Base-by-base conservation (phyloP, 805 yeast species). In the Teunomyces gatunensis region DNA sequence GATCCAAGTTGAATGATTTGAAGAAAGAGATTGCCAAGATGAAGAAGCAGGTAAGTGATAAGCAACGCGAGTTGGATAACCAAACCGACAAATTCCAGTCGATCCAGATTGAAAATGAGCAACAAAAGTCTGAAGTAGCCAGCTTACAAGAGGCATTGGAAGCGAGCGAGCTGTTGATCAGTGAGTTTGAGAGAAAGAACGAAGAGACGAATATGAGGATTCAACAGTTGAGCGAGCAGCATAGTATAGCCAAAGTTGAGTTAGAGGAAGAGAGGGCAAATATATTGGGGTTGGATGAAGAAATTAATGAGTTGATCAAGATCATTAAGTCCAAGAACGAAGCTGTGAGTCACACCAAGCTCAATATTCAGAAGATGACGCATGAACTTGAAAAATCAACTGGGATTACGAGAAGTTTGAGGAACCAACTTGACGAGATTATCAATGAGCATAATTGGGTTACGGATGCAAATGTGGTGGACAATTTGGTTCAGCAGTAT, bases 371-470 rank as follows among this genome's bases (percentile, higher is more conserved):
- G 57, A 75, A 77, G 49, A 59, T 82, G 41, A 66, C 71, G 3
- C 83, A 84, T 57, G 84, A 80, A 40, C 63, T 83, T 42, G 83
- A 78, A 49, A 77, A 79, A 40, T 66, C 77, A 3, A 67, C 69
- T 12, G 64, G 67, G 5, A 65, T 67, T 15, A 65, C 76, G 0
- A 63, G 58, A 2, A 52, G 60, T 6, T 61, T 80, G 42, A 67
- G 71, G 48, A 51, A 54, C 3, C 71, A 66, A 32, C 63, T 83
- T 40, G 74, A 75, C 39, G 64, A 64, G 5, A 66, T 87, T 17
- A 64, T 78, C n/a, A 61, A 68, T 33, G 82, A 81, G 36, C 77
- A 83, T 58, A 83, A 78, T 13, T 91, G 96, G 96, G 79, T 92
- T 7, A 64, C 73, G 0, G 96, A 89, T 56, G 77, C 78, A 32